phyloP scores from a whole-genome alignment of 306 rosid species.

The Vicia faba region DNA sequence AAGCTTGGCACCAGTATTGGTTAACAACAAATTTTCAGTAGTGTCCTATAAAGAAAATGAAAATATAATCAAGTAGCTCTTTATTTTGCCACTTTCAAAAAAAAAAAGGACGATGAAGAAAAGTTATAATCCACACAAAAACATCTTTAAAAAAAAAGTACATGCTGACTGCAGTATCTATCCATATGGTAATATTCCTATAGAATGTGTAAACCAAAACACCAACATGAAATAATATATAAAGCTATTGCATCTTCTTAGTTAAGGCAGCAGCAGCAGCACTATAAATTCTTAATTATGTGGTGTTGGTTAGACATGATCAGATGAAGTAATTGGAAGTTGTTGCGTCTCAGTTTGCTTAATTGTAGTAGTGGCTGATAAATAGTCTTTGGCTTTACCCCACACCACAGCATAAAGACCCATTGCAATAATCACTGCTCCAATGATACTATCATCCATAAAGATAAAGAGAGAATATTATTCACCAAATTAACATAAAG shows the following conservation, averaged over 20 bases:
- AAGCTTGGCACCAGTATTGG: too few species aligned
- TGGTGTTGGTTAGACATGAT: not conserved
- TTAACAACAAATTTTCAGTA: too few species aligned
- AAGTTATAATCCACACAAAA: not conserved
- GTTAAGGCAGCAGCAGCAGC: slow-evolving; percentile 13
- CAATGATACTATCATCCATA: slow-evolving; percentile 50
- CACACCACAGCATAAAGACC: slow-evolving; percentile 81
- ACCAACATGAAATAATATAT: slow-evolving; percentile 10
- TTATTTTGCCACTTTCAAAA: not conserved
- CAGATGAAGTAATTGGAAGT: slow-evolving; percentile 36
- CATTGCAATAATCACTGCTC: slow-evolving; percentile 62
- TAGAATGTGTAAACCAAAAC: not conserved
- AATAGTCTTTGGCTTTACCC: slow-evolving; percentile 75
- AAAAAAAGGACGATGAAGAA: not conserved
- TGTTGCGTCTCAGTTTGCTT: slow-evolving; percentile 37
- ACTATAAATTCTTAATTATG: not conserved
- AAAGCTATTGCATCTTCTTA: slow-evolving; percentile 7
- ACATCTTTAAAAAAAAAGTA: slow-evolving; percentile 8
- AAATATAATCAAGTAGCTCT: not conserved
- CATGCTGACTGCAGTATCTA: not conserved
- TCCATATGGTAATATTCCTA: not conserved
- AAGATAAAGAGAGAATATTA: too few species aligned
- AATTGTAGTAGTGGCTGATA: slow-evolving; percentile 1
- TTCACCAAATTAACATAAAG: too few species aligned
- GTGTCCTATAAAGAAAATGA: not conserved